Percentiles rank a stretch among this genome's conserved stretches.
phyloP scores from a whole-genome alignment of 805 yeast genomes.

The Priceomyces castillae region DNA sequence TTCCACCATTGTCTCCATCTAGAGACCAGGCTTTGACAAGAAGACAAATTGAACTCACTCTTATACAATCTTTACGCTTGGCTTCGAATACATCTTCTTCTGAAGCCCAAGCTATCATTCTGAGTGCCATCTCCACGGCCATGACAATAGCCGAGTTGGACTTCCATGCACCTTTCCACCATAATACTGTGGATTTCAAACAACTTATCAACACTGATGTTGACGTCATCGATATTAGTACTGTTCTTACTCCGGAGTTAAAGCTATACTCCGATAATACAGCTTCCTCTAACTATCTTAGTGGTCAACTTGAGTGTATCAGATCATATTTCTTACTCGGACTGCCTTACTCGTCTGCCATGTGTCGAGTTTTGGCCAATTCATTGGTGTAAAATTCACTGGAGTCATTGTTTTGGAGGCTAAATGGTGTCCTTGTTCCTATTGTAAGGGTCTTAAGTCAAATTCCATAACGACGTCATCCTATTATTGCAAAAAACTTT shows the following conservation, averaged over 20 bases:
- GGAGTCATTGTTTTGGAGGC: neutral
- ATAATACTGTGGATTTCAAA: neutral
- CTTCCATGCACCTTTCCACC: constrained; percentile 5
- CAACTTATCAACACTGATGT: too few relatives aligned
- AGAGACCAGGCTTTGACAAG: constrained; percentile 33
- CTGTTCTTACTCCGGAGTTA: too few relatives aligned
- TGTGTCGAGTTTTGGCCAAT: constrained; percentile 11
- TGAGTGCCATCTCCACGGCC: constrained; percentile 10
- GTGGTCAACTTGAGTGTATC: constrained; percentile 7
- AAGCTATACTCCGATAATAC: too few relatives aligned
- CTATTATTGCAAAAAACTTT: too few relatives aligned
- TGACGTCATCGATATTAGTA: too few relatives aligned
- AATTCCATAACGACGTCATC: too few relatives aligned
- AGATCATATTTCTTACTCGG: neutral
- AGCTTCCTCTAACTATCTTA: too few relatives aligned
- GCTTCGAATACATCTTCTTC: neutral
- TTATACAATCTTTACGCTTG: constrained; percentile 18
- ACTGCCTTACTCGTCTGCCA: constrained; percentile 7
- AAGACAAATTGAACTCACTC: constrained; percentile 33
- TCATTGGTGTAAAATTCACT: neutral
- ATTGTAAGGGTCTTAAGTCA: too few relatives aligned
- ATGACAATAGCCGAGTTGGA: constrained; percentile 7
- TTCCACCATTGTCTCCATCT: constrained; percentile 31
- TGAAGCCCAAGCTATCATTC: constrained; percentile 7
- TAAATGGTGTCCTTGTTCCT: too few relatives aligned